A percentile compares a stretch with the other conserved stretches of the same genome.
These are phyloP conservation scores for Fusarium nisikadoi DNA, from an alignment of 2,329 filamentous ascomycete genomes.

Conservation along the genomic window DNA sequence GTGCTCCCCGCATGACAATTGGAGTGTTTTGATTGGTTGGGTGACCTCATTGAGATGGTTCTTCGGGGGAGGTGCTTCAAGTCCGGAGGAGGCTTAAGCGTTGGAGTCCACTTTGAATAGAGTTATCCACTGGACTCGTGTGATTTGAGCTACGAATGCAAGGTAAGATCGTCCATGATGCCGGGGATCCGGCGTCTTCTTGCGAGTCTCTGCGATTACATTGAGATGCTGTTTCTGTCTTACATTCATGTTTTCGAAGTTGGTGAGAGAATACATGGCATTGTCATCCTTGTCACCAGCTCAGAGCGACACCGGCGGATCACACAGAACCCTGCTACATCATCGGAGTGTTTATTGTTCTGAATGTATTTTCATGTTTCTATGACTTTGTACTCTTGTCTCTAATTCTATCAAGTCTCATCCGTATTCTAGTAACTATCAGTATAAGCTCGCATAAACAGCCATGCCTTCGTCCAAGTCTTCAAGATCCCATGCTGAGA, in stretches of 20 bases:
- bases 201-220: neutral
- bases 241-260: accelerated
- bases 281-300: neutral
- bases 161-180: neutral
- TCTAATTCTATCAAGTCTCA: neutral
- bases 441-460: too few relatives aligned
- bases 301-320: conserved; percentile 13
- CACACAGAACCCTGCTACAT: neutral
- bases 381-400: neutral
- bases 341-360: neutral
- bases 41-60: conserved; percentile 7
- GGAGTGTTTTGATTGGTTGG: conserved; percentile 34
- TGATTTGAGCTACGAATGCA: conserved; percentile 4
- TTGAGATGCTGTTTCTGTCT: accelerated
- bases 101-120: conserved; percentile 8
- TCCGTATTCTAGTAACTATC: neutral
- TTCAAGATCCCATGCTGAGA: neutral
- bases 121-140: conserved; percentile 5
- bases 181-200: conserved; percentile 5
- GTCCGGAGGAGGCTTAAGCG: conserved; percentile 23
- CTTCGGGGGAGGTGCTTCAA: conserved; percentile 29
- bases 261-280: neutral
- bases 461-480: neutral
- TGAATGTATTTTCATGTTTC: neutral
- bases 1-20: conserved; percentile 47